These are phyloP conservation scores for Populus deltoides DNA, from an alignment of 345 rosid species.

Conservation along the genomic window DNA sequence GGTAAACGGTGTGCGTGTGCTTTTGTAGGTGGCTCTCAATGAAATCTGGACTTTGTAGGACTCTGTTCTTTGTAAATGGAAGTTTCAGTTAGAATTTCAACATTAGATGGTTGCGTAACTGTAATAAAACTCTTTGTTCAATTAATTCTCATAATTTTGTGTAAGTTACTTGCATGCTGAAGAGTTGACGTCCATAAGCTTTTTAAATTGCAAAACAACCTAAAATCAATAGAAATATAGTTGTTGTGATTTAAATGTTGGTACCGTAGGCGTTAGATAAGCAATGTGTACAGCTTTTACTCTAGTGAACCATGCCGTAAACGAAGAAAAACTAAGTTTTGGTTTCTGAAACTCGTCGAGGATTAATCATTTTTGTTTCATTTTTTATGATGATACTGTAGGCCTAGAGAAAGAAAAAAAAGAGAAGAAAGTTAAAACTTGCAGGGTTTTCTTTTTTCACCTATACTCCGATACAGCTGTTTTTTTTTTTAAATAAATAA, in stretches of 20 bases:
- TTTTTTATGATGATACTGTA: too few relatives aligned
- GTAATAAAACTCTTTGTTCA: constrained; percentile 21
- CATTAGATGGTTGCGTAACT: constrained; percentile 27
- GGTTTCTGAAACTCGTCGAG: too few relatives aligned
- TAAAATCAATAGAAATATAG: neutral
- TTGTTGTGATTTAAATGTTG: neutral
- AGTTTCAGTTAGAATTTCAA: constrained; percentile 24
- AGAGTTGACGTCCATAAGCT: neutral
- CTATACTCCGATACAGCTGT: too few relatives aligned
- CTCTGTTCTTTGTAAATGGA: constrained; percentile 40
- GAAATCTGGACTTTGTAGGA: constrained; percentile 12
- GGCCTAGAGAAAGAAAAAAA: too few relatives aligned
- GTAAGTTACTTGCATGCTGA: neutral
- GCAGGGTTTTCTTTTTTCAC: too few relatives aligned
- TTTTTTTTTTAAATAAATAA: too few relatives aligned
- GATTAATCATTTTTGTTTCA: too few relatives aligned
- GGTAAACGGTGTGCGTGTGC: constrained; percentile 42
- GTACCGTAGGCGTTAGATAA: neutral
- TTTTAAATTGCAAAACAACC: neutral
- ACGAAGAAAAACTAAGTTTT: neutral
- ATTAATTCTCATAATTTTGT: neutral
- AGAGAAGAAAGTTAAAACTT: too few relatives aligned
- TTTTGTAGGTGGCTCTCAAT: constrained; percentile 18
- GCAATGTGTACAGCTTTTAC: neutral
- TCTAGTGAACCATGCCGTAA: neutral